These are phyloP conservation scores for Hysterangium stoloniferum DNA, from an alignment of 768 basidiomycete species.

Conservation along the genomic window DNA sequence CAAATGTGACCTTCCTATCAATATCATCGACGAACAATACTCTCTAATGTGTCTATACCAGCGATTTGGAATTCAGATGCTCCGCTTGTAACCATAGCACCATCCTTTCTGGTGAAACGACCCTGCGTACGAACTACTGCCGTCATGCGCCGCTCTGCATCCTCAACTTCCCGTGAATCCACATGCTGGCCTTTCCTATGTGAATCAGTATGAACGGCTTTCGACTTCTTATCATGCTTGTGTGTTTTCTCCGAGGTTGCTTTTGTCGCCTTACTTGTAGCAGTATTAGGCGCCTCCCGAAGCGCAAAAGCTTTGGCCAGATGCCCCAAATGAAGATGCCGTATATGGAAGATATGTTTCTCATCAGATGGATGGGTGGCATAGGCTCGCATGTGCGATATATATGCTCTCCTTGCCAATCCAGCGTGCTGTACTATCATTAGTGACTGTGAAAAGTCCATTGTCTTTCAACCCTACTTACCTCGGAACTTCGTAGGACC, in stretches of 20 bases:
- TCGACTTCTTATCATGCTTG: conserved; percentile 11
- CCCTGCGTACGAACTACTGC: conserved; percentile 79
- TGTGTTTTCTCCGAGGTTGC: conserved; percentile 16
- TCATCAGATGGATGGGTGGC: conserved; percentile 94
- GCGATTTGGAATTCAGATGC: conserved; percentile 68
- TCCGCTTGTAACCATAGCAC: conserved; percentile 57
- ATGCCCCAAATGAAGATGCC: conserved; percentile 91
- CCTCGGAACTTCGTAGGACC: conserved; percentile 70
- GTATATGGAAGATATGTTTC: conserved; percentile 95
- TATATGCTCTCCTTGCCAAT: conserved; percentile 77
- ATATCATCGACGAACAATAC: background rate
- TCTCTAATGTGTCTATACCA: conserved; percentile 15
- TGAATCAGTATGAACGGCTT: conserved; percentile 13
- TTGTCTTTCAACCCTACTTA: conserved; percentile 29
- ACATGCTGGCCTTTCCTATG: conserved; percentile 12
- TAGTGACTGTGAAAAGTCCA: conserved; percentile 6
- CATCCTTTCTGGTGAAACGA: conserved; percentile 69
- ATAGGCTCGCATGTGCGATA: conserved; percentile 92
- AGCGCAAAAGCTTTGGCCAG: conserved; percentile 87
- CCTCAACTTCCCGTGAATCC: conserved; percentile 34
- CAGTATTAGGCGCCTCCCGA: conserved; percentile 65
- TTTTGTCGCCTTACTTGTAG: conserved; percentile 22
- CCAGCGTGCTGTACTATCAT: conserved; percentile 51
- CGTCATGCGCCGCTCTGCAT: conserved; percentile 80
- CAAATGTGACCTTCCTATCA: background rate